Base-by-base conservation (phyloP, 2,329 filamentous ascomycete species). In the Sporothrix euskadiensis region DNA sequence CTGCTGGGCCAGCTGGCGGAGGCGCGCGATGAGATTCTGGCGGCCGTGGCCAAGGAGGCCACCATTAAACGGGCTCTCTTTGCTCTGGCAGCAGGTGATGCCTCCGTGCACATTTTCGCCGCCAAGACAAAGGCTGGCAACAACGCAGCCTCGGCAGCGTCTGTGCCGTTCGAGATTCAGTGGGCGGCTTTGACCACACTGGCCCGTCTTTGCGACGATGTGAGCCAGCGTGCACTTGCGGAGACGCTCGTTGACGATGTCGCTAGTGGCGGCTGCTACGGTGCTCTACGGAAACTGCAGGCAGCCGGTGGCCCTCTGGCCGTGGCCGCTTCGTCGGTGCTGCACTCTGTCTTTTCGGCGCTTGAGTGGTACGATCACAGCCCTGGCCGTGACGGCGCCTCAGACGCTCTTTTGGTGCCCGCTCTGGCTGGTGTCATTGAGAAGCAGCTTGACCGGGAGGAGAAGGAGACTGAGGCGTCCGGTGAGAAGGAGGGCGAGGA, bases 271-370 rank as follows among this genome's bases (percentile, higher is more conserved):
- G n/a, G 81, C 30, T 85, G 84, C 77, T 86, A 89, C 74, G 83
- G 86, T 19, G 80, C 83, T 4, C 81, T 91, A 39, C 78, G 85
- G 41, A 78, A 82, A 26, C 80, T 90, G 63, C 86, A 85, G 74
- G 82, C 85, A 26, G 79, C 82, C n/a, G 81, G 81, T 47, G 85
- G 82, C 41, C 81, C 85, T 22, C 84, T 84, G 73, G 86, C 85
- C 1, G 84, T 90, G 47, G 81, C 90, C 9, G 85, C 88, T 8
- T 91, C 88, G 69, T 87, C 87, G 16, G 83, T 90, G 30, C 83
- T 91, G 14, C 89, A 91, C 79, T 90, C 90, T 75, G 80, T 91
- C 49, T 90, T 89, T 78, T 80, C 85, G 7, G 82, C 84, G 3
- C 83, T 88, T 76, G 81, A 85, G 73, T 88, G 86, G 86, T 83